phyloP scores from a whole-genome alignment of 2,329 filamentous ascomycete species.

The Pseudopithomyces maydicus region DNA sequence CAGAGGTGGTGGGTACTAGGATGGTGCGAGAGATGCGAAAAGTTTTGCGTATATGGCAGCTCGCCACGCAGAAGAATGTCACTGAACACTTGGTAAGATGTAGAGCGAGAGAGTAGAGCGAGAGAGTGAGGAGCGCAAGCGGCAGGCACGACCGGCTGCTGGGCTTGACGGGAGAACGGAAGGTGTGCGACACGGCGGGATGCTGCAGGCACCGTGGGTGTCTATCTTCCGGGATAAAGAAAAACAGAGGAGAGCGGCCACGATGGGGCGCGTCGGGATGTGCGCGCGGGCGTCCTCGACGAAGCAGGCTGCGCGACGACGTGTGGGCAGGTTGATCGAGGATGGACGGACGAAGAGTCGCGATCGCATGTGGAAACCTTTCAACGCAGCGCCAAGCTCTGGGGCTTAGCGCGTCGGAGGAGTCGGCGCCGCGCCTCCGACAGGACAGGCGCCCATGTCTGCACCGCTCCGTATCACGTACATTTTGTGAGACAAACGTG shows the following conservation, averaged over 20 bases:
- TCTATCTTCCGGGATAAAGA: neutral
- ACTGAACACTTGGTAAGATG: conserved; percentile 1
- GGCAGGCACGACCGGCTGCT: conserved; percentile 1
- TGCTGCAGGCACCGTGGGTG: neutral
- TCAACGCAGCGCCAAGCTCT: conserved; percentile 18
- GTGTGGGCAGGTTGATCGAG: conserved; percentile 11
- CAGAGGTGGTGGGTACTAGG: neutral
- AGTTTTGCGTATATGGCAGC: conserved; percentile 8
- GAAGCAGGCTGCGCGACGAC: neutral
- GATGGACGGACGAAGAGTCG: conserved; percentile 9
- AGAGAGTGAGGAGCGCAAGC: neutral
- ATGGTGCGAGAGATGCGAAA: neutral
- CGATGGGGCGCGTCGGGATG: neutral
- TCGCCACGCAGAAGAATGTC: conserved; percentile 2
- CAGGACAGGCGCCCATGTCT: neutral
- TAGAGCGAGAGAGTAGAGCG: too few relatives aligned
- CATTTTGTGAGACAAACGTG: conserved; percentile 5
- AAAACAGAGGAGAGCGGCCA: neutral
- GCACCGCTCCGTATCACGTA: conserved; percentile 20
- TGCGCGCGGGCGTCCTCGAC: conserved; percentile 5
- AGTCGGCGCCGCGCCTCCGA: neutral
- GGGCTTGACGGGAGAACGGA: conserved; percentile 5
- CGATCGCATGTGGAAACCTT: conserved; percentile 8
- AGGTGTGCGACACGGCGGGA: conserved; percentile 2
- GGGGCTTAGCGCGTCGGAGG: conserved; percentile 10